Conservation (phyloP, 1,284 basidiomycete species). For the Pseudozyma thailandica region DNA sequence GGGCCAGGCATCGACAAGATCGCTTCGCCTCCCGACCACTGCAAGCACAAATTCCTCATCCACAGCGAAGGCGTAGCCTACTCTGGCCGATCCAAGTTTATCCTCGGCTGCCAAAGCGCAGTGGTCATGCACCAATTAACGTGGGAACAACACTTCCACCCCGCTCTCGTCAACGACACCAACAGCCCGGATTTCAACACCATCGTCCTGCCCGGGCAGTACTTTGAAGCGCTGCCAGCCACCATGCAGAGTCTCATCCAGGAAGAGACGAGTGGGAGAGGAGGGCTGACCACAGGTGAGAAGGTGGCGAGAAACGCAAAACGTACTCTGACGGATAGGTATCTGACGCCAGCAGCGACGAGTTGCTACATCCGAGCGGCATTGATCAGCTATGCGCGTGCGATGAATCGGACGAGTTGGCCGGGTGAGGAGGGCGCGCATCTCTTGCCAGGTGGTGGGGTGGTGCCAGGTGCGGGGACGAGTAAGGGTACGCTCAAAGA, state of each 20-base stretch:
- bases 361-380: conserved; percentile 51
- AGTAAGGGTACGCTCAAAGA: conserved; percentile 37
- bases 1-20: conserved; percentile 25
- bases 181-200: conserved; percentile 24
- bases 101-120: conserved; percentile 41
- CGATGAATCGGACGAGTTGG: conserved; percentile 24
- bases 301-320: conserved; percentile 29
- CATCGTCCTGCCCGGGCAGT: conserved; percentile 11
- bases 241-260: conserved; percentile 16
- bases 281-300: conserved; percentile 12
- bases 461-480: conserved; percentile 44
- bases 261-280: conserved; percentile 3
- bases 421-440: conserved; percentile 8
- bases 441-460: conserved; percentile 26
- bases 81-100: conserved; percentile 49
- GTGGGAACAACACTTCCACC: conserved; percentile 60
- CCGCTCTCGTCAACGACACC: conserved; percentile 30
- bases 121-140: conserved; percentile 46
- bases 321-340: conserved; percentile 40
- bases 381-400: conserved; percentile 25
- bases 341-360: conserved; percentile 47
- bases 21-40: conserved; percentile 42
- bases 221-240: conserved; percentile 23
- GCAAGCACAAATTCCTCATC: conserved; percentile 50
- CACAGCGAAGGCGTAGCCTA: conserved; percentile 59